Base-by-base conservation (phyloP, 2,329 filamentous ascomycete species). In the Escovopsis sp. region DNA sequence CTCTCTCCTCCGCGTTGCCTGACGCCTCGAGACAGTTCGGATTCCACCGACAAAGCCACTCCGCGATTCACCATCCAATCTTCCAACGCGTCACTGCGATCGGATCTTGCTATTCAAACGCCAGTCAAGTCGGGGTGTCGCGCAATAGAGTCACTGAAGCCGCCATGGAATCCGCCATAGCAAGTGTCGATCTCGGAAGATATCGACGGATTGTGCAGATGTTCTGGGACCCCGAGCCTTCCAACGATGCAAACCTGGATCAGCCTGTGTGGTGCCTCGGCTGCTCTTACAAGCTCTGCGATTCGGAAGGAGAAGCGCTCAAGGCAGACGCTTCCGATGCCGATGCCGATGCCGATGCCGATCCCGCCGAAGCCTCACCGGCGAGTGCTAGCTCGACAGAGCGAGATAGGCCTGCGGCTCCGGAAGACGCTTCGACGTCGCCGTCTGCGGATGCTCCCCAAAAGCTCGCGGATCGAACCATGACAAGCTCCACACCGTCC, bases 221-320 rank as follows among this genome's bases (percentile, higher is more conserved):
- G 65, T 81, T 96, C 56, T 94, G 87, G 82, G 88, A 95, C 53
- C 86, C 87, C 0, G 80, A 88, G 49, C 88, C 87, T 6, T 77
- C 74, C 48, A 94, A 95, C 63, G 80, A 94, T 57, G 69, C 78
- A 44, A 59, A 65, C 45, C 70, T 73, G 33, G 71, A 79, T 48
- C 70, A 75, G 32, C 77, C 84, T 11, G 84, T 94, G 48, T 96
- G 89, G 88, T 93, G 87, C 55, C 69, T 96, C 6, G 74, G 74
- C 32, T 61, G 62, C 43, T 66, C 63, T 30, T 77, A 77, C 52
- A 66, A 59, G 26, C 61, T 75, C 38, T 51, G 45, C 32, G 50
- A 54, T 12, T 38, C 43, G 41, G 54, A 48, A 15, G 36, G 40
- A 15, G 54, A 48, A 15, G 36, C 40, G n/a, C 11, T 33, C 30